Base-by-base conservation (phyloP, 768 basidiomycete species). In the Chiua virens region DNA sequence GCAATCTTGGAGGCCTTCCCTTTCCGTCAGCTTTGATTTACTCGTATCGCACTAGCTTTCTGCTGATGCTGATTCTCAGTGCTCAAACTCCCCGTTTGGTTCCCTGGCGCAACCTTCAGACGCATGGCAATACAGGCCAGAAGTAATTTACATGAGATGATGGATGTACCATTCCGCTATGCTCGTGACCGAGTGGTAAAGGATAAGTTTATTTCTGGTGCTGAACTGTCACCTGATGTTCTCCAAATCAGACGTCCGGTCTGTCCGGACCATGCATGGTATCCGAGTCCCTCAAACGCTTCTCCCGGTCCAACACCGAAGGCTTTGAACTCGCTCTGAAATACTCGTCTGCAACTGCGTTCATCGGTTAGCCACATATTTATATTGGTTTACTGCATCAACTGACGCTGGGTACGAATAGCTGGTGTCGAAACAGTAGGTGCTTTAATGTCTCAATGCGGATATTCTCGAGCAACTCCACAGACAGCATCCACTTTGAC, bases 81-180 rank as follows among this genome's bases (percentile, higher is more conserved):
- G 42, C 57, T 68, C 25, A 66, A 56, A 37, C 57, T 68, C 34
- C 66, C 66, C 11, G 42, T 44, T 15, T 74, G 71, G 73, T 63
- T 74, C 36, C 71, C 71, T 4, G 73, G 71, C 5, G 72, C 73
- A 18, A 59, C 51, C 15, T 55, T 69, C 30, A 70, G 58, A 53
- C 61, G 63, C 34, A 56, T 61, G 53, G 69, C 71, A 13, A 41
- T 53, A 20, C 60, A 60, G 38, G 72, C 67, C 11, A 70, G 55
- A 35, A 64, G 50, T 7, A 68, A 59, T 46, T 34, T 68, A 18
- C 47, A 59, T 25, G 57, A 61, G 23, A 70, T 70, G 68, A 50
- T 64, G 28, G 57, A 68, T 2, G 52, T 58, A 2, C 68, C 66
- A 13, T 70, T 70, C 44, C 47, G 43, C 39, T 68, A 68, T 56